Base-by-base conservation (phyloP, 78 protist genomes). In the Pelomyxa schiedti region DNA sequence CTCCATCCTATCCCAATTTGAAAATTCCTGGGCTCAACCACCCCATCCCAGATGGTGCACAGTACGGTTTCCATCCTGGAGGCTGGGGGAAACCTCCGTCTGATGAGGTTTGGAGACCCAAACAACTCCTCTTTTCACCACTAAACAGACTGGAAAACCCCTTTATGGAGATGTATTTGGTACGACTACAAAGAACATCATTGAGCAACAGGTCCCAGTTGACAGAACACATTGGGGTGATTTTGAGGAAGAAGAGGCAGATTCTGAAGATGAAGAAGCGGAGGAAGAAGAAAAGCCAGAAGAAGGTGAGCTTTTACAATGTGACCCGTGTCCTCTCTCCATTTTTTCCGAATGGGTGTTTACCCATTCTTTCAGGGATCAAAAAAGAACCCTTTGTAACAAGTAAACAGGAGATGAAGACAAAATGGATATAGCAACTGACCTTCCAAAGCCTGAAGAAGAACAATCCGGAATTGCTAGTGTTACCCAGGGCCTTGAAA, bases 71-170 rank as follows among this genome's bases (percentile, higher is more conserved):
- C 41, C 85, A 74, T 42, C 79, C 87, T 0, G 98, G 98, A 28
- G 92, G 88, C 8, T 96, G 99, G 99, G 99, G 99, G 65, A 82
- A 82, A 74, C n/a, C n/a, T n/a, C n/a, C n/a, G n/a, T n/a, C n/a
- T n/a, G n/a, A n/a, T n/a, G n/a, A n/a, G n/a, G n/a, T n/a, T n/a
- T n/a, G n/a, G n/a, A n/a, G n/a, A n/a, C n/a, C n/a, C n/a, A n/a
- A n/a, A n/a, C n/a, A n/a, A n/a, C n/a, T n/a, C n/a, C n/a, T n/a
- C n/a, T n/a, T n/a, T 90, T 95, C n/a, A 95, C 97, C 26, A 88
- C 90, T 41, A 91, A 95, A 69, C 93, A 82, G 47, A 30, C 29
- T 28, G 95, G 95, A 29, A 42, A 69, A 7, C 95, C 97, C n/a
- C 73, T 91, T 1, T 93, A 90, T 66, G 97, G 95, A 26, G 86